Base-by-base conservation (phyloP, 805 yeast species). In the Ogataea siamensis region DNA sequence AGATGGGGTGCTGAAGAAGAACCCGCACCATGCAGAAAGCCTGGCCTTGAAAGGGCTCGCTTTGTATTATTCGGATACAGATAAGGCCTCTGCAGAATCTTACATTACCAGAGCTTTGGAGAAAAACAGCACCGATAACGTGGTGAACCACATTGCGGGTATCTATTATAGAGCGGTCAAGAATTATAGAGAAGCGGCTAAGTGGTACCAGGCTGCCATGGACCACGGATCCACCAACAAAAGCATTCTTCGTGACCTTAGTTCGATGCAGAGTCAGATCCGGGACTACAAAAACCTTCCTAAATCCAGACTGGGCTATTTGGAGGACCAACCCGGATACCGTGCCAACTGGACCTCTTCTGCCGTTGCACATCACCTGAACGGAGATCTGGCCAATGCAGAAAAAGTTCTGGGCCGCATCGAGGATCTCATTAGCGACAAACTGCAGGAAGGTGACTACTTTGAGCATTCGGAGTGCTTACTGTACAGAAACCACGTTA, bases 271-370 rank as follows among this genome's bases (percentile, higher is more conserved):
- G 55, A 67, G 84, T 19, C 98, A 93, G 53, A 68, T 72, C 46
- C 78, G 96, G 44, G 89, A 87, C 54, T 87, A 68, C 57, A 75
- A 74, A 50, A 71, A 71, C 16, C 70, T 83, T 45, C 70, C 76
- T 4, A 74, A 65, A 8, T 74, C 91, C 2, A 74, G 97, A 51
- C 78, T 76, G 43, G 69, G 71, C 25, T 80, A 78, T 52, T 71
- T 93, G 60, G 85, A 83, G 51, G 72, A 74, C 17, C 81, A 75
- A 50, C 79, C 93, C 8, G 95, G 95, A 0, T 85, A 78, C 57
- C 74, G 96, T 47, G 88, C 91, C 45, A 85, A 87, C 56, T 89
- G 96, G 96, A 84, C 95, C 1, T 81, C 83, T 0, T 70, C 84
- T 35, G 96, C 95, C 1, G 71, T 87, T 28, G 95, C 97, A 1